Percentiles rank a stretch among this genome's conserved stretches.
These are phyloP conservation scores for Heliosperma pusillum DNA, from an alignment of 148 eudicot species.

Conservation along the genomic window DNA sequence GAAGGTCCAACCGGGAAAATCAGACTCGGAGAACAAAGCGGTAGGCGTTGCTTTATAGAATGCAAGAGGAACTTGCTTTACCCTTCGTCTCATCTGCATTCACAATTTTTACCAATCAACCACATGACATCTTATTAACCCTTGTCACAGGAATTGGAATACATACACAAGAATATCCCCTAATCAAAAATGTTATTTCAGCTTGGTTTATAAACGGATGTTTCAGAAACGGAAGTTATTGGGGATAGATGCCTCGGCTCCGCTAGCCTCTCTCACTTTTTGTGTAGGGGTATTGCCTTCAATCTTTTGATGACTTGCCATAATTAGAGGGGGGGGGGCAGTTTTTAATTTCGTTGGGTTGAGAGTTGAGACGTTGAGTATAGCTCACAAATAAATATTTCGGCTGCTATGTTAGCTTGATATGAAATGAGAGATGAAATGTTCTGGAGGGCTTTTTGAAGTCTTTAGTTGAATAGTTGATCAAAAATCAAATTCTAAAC, in stretches of 20 bases:
- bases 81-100: constrained; percentile 77
- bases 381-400: neutral
- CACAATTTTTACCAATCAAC: neutral
- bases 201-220: neutral
- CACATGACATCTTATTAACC: neutral
- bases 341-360: neutral
- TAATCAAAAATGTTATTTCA: no score
- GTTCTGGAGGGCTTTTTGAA: neutral
- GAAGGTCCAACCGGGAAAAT: constrained; percentile 83
- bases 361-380: no score
- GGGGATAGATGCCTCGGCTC: neutral
- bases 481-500: neutral
- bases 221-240: no score
- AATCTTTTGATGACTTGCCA: neutral
- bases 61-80: constrained; percentile 85
- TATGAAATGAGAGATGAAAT: no score
- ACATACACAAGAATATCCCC: neutral
- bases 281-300: no score
- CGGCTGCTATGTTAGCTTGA: neutral
- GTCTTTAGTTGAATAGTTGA: neutral
- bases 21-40: constrained; percentile 59
- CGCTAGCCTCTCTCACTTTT: no score
- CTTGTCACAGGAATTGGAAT: neutral
- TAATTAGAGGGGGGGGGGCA: neutral
- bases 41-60: constrained; percentile 66